These are phyloP conservation scores for Ceratocystis cacaofunesta DNA, from an alignment of 2,329 filamentous ascomycete genomes.

Conservation along the genomic window DNA sequence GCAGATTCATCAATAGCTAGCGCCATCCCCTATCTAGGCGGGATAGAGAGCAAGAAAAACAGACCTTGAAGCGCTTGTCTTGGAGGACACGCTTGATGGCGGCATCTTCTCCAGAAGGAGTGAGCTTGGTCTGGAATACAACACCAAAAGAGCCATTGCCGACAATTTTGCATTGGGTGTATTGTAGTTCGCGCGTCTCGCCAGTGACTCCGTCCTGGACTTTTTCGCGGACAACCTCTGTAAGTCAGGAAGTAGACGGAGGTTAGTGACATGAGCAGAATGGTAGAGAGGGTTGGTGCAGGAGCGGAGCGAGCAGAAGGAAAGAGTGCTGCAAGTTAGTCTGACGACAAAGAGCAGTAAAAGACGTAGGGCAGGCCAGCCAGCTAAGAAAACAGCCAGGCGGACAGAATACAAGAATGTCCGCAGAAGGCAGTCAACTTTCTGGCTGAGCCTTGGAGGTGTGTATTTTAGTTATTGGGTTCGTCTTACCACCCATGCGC, in stretches of 20 bases:
- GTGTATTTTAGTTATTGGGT: slow-evolving; percentile 9
- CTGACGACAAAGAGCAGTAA: not conserved
- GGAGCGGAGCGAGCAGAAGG: slow-evolving; percentile 1
- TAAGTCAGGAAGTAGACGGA: slow-evolving; percentile 20
- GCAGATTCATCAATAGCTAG: no score
- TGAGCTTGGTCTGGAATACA: slow-evolving; percentile 97
- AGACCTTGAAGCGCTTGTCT: slow-evolving; percentile 98
- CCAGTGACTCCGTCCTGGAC: slow-evolving; percentile 96
- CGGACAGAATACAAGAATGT: not conserved
- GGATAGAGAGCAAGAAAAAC: not conserved
- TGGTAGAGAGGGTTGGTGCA: not conserved
- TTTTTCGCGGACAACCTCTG: slow-evolving; percentile 96
- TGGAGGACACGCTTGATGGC: slow-evolving; percentile 98
- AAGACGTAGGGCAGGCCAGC: not conserved
- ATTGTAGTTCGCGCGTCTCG: slow-evolving; percentile 91
- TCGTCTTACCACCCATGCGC: slow-evolving; percentile 86
- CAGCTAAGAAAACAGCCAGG: slow-evolving; percentile 6
- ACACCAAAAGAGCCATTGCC: slow-evolving; percentile 98
- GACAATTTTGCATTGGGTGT: slow-evolving; percentile 98
- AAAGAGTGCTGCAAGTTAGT: not conserved
- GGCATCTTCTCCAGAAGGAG: slow-evolving; percentile 93
- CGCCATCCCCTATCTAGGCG: no score
- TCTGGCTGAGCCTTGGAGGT: not conserved
- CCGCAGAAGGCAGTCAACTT: not conserved
- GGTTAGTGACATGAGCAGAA: slow-evolving; percentile 17